Evolutionary conservation across 352 stramenopile species (phyloP).

Genomic region (Globisporangium orthogonon): DNA sequence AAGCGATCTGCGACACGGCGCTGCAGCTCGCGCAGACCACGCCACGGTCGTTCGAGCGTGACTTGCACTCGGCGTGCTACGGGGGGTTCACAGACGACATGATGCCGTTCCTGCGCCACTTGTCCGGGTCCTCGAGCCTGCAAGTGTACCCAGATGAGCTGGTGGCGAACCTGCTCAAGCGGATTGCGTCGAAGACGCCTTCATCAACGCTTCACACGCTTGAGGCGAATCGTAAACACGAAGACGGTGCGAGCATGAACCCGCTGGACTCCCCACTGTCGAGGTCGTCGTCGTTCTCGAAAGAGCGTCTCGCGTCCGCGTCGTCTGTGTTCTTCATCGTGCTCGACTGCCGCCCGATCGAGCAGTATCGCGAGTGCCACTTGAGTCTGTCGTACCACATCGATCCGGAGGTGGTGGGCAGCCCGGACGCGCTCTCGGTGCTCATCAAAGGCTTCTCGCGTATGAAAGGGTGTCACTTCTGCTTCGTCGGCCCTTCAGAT

Average conservation of each 20-base stretch:
- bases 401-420: slow-evolving; percentile 66
- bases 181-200: slow-evolving; percentile 20
- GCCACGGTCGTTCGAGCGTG: slow-evolving; percentile 68
- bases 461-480: slow-evolving; percentile 90
- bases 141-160: slow-evolving; percentile 83
- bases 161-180: slow-evolving; percentile 63
- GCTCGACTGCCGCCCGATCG: slow-evolving; percentile 68
- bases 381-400: slow-evolving; percentile 85
- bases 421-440: slow-evolving; percentile 60
- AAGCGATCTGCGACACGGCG: slow-evolving; percentile 46
- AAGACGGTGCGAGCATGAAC: slow-evolving; percentile 18
- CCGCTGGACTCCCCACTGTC: slow-evolving; percentile 24
- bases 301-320: slow-evolving; percentile 24
- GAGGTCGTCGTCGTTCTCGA: slow-evolving; percentile 26
- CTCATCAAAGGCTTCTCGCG: slow-evolving; percentile 75
- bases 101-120: slow-evolving; percentile 59
- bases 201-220: not conserved
- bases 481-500: slow-evolving; percentile 68
- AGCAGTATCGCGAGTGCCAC: slow-evolving; percentile 76
- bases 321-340: slow-evolving; percentile 73
- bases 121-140: slow-evolving; percentile 69
- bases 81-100: slow-evolving; percentile 59
- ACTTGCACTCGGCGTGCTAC: slow-evolving; percentile 83
- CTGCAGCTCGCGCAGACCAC: slow-evolving; percentile 56
- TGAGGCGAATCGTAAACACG: not conserved